Evolutionary conservation across 495 filamentous ascomycete species (phyloP).

Genomic region (Daldinia caldariorum): DNA sequence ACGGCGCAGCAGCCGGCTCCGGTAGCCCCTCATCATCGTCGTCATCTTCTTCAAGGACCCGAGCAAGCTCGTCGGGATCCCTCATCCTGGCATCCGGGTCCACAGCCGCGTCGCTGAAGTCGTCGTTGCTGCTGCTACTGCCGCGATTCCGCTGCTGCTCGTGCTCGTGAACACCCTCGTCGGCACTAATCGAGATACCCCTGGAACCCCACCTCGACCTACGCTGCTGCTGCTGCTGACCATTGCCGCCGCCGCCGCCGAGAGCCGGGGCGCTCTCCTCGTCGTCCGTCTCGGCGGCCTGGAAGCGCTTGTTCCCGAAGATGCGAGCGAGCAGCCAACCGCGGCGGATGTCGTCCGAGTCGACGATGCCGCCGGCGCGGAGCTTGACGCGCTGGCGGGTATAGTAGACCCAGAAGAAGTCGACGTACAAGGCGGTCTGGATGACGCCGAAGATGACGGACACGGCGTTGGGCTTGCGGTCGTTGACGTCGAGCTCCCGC

Average conservation of each 20-base stretch:
- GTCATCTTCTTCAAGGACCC: slow-evolving; percentile 61
- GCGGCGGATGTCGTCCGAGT: slow-evolving; percentile 84
- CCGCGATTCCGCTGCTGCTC: slow-evolving; percentile 44
- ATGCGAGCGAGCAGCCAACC: slow-evolving; percentile 76
- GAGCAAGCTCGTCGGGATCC: slow-evolving; percentile 66
- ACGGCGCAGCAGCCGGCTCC: slow-evolving; percentile 12
- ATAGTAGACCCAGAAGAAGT: slow-evolving; percentile 98
- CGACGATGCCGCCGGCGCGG: slow-evolving; percentile 88
- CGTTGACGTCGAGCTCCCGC: slow-evolving; percentile 65
- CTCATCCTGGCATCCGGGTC: slow-evolving; percentile 66
- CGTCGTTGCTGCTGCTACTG: slow-evolving; percentile 46
- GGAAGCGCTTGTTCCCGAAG: slow-evolving; percentile 60
- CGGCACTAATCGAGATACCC: slow-evolving; percentile 82
- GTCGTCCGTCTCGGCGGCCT: slow-evolving; percentile 43
- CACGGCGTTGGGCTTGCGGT: slow-evolving; percentile 72
- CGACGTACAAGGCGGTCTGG: slow-evolving; percentile 89
- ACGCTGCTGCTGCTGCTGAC: slow-evolving; percentile 14
- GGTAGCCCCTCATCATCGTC: slow-evolving; percentile 48
- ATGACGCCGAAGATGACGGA: slow-evolving; percentile 85
- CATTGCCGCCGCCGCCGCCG: slow-evolving; percentile 19
- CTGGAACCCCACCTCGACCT: slow-evolving; percentile 75
- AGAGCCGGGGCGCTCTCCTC: slow-evolving; percentile 63
- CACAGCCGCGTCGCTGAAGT: slow-evolving; percentile 51
- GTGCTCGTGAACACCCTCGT: slow-evolving; percentile 72
- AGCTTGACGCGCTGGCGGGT: slow-evolving; percentile 94